These are phyloP conservation scores for Chytriomyces hyalinus DNA, from an alignment of 192 early-diverging fungal species.

Conservation along the genomic window DNA sequence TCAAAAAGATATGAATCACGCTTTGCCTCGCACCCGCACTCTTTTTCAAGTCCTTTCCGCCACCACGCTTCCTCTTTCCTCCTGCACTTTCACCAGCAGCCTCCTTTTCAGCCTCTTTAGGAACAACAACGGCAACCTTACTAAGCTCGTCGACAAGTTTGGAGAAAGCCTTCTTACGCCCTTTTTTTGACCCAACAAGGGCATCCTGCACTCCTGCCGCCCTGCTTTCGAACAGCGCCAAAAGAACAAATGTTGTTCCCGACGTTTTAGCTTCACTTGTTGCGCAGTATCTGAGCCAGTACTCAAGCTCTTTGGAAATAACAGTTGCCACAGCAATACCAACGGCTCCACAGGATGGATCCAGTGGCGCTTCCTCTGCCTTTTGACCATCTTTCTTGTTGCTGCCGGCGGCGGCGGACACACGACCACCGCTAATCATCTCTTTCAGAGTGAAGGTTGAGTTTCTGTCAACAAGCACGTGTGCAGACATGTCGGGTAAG, in stretches of 20 bases:
- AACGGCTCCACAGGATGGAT: conserved; percentile 16
- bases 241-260: conserved; percentile 49
- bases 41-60: neutral
- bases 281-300: conserved; percentile 45
- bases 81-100: conserved; percentile 16
- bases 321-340: conserved; percentile 5
- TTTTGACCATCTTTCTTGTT: neutral
- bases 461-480: conserved; percentile 45
- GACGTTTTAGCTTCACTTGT: conserved; percentile 32
- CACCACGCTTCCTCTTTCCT: neutral
- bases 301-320: conserved; percentile 33
- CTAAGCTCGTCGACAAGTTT: conserved; percentile 22
- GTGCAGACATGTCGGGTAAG: conserved; percentile 45
- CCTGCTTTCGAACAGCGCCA: conserved; percentile 43
- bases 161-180: conserved; percentile 16
- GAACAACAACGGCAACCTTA: conserved; percentile 11
- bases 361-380: conserved; percentile 5
- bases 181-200: conserved; percentile 23
- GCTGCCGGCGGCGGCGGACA: neutral
- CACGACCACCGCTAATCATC: conserved; percentile 33
- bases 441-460: conserved; percentile 48
- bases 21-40: neutral
- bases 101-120: neutral
- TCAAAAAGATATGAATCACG: conserved; percentile 17
- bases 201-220: conserved; percentile 16